A percentile compares a stretch with the other conserved stretches of the same genome.
These are phyloP conservation scores for Pseudozyma tsukubaensis DNA, from an alignment of 1,284 basidiomycete species.

Conservation along the genomic window DNA sequence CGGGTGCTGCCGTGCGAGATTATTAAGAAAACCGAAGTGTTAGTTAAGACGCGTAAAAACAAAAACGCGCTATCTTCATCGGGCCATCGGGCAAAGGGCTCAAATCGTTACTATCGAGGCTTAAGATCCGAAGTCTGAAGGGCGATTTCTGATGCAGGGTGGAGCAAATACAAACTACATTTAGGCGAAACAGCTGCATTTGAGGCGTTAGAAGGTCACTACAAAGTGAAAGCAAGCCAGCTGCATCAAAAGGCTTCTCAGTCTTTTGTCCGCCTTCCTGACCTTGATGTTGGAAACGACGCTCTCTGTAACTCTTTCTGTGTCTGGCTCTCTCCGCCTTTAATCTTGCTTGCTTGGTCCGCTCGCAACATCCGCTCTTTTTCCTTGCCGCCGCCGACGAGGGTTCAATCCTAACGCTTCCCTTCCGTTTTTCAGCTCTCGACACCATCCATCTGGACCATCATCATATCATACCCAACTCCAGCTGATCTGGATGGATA, in stretches of 20 bases:
- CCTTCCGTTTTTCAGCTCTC: too few relatives aligned
- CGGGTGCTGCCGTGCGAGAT: conserved; percentile 14
- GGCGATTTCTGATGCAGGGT: conserved; percentile 12
- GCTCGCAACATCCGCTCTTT: conserved; percentile 2
- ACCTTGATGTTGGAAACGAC: too few relatives aligned
- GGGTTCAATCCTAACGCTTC: too few relatives aligned
- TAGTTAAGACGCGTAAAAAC: conserved; percentile 5
- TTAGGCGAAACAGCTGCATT: conserved; percentile 2
- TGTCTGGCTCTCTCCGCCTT: conserved; percentile 1
- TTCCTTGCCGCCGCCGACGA: not conserved
- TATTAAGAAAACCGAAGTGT: conserved; percentile 3
- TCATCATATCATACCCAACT: too few relatives aligned
- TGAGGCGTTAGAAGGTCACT: not conserved
- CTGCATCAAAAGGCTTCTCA: conserved; percentile 5
- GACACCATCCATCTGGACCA: too few relatives aligned
- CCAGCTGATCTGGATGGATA: too few relatives aligned
- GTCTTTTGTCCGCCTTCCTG: not conserved
- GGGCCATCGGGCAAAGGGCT: too few relatives aligned
- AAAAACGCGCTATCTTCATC: too few relatives aligned
- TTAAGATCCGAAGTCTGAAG: not conserved
- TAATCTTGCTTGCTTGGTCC: not conserved
- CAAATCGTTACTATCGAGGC: not conserved
- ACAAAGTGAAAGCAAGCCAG: conserved; percentile 10
- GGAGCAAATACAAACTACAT: conserved; percentile 14
- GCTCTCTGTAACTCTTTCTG: too few relatives aligned